These are phyloP conservation scores for Salix viminalis DNA, from an alignment of 345 rosid genomes.

Conservation along the genomic window DNA sequence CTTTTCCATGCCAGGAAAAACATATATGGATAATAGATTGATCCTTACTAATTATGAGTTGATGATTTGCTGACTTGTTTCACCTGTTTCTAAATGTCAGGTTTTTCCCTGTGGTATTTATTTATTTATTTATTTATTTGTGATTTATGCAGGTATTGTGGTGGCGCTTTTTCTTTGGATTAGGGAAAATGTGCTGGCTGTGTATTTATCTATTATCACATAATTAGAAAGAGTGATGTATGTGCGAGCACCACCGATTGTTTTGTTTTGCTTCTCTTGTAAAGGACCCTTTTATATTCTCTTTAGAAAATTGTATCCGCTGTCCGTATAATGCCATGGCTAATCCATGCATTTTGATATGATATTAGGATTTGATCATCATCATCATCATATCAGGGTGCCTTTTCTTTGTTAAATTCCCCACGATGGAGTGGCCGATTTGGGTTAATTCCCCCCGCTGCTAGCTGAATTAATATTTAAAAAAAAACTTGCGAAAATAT, in stretches of 20 bases:
- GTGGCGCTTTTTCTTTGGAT: slow-evolving; percentile 16
- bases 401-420: too few relatives aligned
- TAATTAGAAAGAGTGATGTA: background rate
- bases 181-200: background rate
- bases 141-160: slow-evolving; percentile 9
- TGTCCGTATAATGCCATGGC: background rate
- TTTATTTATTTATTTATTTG: background rate
- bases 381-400: background rate
- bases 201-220: background rate
- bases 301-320: background rate
- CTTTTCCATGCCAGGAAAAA: too few relatives aligned
- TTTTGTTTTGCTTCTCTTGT: background rate
- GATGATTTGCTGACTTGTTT: background rate
- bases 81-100: background rate
- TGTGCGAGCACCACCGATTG: background rate
- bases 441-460: too few relatives aligned
- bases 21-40: background rate
- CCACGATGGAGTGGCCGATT: too few relatives aligned
- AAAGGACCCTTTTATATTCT: background rate
- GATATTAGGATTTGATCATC: background rate
- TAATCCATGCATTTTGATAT: background rate
- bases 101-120: background rate
- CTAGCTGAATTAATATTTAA: too few relatives aligned
- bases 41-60: background rate
- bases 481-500: too few relatives aligned